phyloP scores from a whole-genome alignment of 1,139 yeast genomes.

The Yamadazyma mexicana region DNA sequence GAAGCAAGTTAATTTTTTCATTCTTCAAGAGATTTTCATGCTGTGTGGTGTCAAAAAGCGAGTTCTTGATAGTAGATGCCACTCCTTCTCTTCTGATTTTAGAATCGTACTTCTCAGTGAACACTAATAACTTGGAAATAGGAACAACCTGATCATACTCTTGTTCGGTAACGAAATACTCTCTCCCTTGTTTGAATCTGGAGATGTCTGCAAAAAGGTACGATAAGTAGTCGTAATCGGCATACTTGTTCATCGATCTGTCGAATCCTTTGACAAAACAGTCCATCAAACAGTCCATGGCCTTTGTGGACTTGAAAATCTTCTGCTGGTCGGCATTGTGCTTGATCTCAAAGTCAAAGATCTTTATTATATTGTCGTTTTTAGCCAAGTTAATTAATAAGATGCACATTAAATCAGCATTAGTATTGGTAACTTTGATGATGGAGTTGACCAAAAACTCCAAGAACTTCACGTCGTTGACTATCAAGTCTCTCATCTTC shows the following conservation, averaged over 20 bases:
- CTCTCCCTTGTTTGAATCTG: constrained; percentile 67
- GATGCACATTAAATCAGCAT: constrained; percentile 83
- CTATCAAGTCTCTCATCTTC: constrained; percentile 62
- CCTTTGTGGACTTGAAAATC: constrained; percentile 55
- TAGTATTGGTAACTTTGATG: constrained; percentile 55
- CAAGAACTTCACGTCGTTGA: constrained; percentile 62
- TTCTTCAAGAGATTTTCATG: constrained; percentile 64
- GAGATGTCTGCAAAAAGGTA: constrained; percentile 91
- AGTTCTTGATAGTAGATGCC: constrained; percentile 88
- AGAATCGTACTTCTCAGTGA: constrained; percentile 78
- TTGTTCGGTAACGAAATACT: constrained; percentile 71
- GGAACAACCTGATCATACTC: constrained; percentile 79
- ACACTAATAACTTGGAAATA: constrained; percentile 73
- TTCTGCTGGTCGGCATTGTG: constrained; percentile 29
- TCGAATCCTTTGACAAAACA: constrained; percentile 87
- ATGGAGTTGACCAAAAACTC: constrained; percentile 55
- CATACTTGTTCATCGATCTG: constrained; percentile 66
- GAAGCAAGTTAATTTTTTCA: constrained; percentile 69
- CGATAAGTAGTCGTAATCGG: constrained; percentile 79
- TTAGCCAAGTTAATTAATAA: constrained; percentile 84
- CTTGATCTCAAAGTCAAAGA: constrained; percentile 51
- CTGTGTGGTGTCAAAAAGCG: constrained; percentile 73
- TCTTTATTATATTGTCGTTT: constrained; percentile 58
- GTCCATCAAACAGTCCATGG: constrained; percentile 85
- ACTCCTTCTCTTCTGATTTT: constrained; percentile 88